phyloP scores from a whole-genome alignment of 192 early-diverging fungal species.

The Allomyces macrogynus region DNA sequence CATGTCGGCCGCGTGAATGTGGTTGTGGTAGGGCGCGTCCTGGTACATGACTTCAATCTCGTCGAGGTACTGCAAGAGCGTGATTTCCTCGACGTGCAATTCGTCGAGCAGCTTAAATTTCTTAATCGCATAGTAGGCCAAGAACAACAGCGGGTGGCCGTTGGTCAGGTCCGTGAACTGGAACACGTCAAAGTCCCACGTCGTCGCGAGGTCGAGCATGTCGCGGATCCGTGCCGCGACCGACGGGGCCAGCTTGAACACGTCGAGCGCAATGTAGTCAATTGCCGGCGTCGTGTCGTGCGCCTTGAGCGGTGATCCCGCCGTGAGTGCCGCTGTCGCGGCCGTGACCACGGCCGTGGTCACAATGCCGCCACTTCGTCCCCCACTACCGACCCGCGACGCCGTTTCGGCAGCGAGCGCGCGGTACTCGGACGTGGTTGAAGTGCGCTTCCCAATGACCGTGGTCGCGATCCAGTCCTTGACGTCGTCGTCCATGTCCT shows the following conservation, averaged over 20 bases:
- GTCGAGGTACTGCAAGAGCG: conserved; percentile 17
- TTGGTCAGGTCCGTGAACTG: conserved; percentile 21
- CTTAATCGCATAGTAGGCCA: conserved; percentile 22
- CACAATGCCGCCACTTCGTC: conserved; percentile 1
- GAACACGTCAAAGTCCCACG: conserved; percentile 29
- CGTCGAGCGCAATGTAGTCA: not conserved
- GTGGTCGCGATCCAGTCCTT: conserved; percentile 25
- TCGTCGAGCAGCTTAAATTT: conserved; percentile 20
- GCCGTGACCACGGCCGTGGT: not conserved
- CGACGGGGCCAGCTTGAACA: not conserved
- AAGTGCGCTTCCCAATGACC: not conserved
- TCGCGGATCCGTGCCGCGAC: not conserved
- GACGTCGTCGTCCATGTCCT: conserved; percentile 26
- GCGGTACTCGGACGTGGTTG: not conserved
- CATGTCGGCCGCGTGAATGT: conserved; percentile 35
- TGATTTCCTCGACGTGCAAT: conserved; percentile 19
- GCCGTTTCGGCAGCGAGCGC: not conserved
- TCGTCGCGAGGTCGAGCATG: not conserved
- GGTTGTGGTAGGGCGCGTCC: conserved; percentile 29
- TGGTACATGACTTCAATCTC: conserved; percentile 23
- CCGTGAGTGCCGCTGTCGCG: not conserved
- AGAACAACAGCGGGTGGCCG: conserved; percentile 23
- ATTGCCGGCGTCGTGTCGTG: not conserved
- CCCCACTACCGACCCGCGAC: too few species aligned
- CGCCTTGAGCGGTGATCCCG: not conserved